These are phyloP conservation scores for Recurvomyces mirabilis DNA, from an alignment of 495 filamentous ascomycete genomes.

Conservation along the genomic window DNA sequence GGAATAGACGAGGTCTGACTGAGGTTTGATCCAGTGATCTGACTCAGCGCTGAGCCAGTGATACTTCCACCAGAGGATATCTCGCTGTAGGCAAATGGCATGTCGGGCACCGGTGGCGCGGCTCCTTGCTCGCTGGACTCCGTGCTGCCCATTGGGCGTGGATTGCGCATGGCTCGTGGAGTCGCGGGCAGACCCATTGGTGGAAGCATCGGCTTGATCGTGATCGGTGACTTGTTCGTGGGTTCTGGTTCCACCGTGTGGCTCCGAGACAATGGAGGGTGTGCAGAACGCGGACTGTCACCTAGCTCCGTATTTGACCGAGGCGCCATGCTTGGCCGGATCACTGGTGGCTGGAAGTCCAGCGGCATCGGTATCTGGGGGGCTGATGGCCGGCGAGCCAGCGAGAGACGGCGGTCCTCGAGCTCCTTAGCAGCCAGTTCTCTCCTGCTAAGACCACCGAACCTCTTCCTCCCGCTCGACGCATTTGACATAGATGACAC, in stretches of 20 bases:
- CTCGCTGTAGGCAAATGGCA: constrained; percentile 41
- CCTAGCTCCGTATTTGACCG: constrained; percentile 31
- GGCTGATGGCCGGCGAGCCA: constrained; percentile 65
- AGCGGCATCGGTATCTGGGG: constrained; percentile 74
- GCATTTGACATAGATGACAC: constrained; percentile 3
- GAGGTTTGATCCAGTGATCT: constrained; percentile 6
- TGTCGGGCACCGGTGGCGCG: constrained; percentile 53
- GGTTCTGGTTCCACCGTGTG: constrained; percentile 22
- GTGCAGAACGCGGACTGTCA: constrained; percentile 26
- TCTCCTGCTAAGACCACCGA: constrained; percentile 34
- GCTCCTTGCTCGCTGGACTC: constrained; percentile 44
- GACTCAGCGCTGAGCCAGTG: constrained; percentile 12
- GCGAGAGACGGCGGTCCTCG: constrained; percentile 72
- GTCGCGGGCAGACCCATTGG: constrained; percentile 68
- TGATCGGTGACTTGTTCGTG: too few species aligned
- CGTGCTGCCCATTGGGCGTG: constrained; percentile 40
- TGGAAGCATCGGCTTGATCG: too few species aligned
- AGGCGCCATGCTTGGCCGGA: constrained; percentile 22
- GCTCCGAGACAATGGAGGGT: constrained; percentile 18
- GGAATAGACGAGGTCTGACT: constrained; percentile 3
- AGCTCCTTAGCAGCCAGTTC: constrained; percentile 75
- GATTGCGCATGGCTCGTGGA: constrained; percentile 73
- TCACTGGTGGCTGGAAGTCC: constrained; percentile 34
- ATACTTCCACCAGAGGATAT: constrained; percentile 18
- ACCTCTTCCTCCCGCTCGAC: not conserved